These are phyloP conservation scores for Verticillium longisporum DNA, from an alignment of 2,329 filamentous ascomycete species.

Conservation along the genomic window DNA sequence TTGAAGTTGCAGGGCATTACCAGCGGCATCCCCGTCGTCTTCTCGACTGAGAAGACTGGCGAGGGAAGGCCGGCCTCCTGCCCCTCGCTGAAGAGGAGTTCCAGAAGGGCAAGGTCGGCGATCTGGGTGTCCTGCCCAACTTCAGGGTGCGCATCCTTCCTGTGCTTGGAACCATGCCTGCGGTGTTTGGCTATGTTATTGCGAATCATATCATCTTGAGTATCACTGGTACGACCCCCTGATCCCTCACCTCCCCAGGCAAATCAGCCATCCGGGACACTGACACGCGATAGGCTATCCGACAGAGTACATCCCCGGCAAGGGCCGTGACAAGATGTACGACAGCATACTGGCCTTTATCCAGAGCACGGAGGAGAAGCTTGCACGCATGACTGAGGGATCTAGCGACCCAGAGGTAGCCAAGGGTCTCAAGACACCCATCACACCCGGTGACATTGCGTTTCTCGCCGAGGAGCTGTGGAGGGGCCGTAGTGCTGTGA, in stretches of 20 bases:
- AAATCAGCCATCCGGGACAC: neutral
- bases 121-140: constrained; percentile 82
- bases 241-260: neutral
- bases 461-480: constrained; percentile 90
- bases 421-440: constrained; percentile 69
- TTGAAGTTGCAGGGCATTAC: constrained; percentile 73
- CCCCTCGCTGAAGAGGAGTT: constrained; percentile 86
- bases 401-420: constrained; percentile 33
- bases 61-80: constrained; percentile 83
- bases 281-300: constrained; percentile 59
- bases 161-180: constrained; percentile 94
- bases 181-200: constrained; percentile 84
- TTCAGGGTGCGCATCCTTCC: constrained; percentile 94
- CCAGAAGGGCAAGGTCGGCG: constrained; percentile 74
- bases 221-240: constrained; percentile 40
- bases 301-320: constrained; percentile 72
- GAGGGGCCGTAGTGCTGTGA: constrained; percentile 74
- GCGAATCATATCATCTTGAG: constrained; percentile 90
- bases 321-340: constrained; percentile 86
- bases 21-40: constrained; percentile 84
- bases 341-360: constrained; percentile 71
- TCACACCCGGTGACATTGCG: constrained; percentile 74
- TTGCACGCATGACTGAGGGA: constrained; percentile 32
- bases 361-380: constrained; percentile 57
- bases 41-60: constrained; percentile 82